Evolutionary conservation across 2,329 filamentous ascomycete genomes (phyloP).

Genomic region (Paradendryphiella salina): DNA sequence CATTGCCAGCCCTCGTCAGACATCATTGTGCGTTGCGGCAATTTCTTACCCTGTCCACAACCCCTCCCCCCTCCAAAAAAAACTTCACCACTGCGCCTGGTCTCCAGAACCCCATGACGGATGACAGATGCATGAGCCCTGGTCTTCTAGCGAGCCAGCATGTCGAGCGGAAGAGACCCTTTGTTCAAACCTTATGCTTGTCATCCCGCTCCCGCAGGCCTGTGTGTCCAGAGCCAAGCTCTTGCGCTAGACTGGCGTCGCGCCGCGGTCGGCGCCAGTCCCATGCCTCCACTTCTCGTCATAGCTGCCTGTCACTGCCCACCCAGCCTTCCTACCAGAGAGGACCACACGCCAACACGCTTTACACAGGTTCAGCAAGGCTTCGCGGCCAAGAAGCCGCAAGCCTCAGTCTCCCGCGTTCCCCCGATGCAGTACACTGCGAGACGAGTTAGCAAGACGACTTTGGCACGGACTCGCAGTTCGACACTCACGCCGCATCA

Average conservation of each 20-base stretch:
- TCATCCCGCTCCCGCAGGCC: constrained; percentile 46
- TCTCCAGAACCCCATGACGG: background rate
- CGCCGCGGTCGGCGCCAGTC: constrained; percentile 29
- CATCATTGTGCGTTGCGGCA: constrained; percentile 30
- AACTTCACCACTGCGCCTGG: constrained; percentile 1
- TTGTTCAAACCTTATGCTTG: constrained; percentile 45
- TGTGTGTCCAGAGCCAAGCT: constrained; percentile 32
- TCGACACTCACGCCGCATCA: constrained; percentile 18
- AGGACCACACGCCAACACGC: constrained; percentile 9
- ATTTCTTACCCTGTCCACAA: constrained; percentile 15
- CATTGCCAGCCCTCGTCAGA: constrained; percentile 23
- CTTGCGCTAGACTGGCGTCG: constrained; percentile 34
- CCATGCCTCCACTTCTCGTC: constrained; percentile 29
- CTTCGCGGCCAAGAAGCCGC: constrained; percentile 23
- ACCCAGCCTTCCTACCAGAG: constrained; percentile 13
- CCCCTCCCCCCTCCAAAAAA: too few relatives aligned
- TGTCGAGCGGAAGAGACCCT: constrained; percentile 32
- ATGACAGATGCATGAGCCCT: constrained; percentile 17
- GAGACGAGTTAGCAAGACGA: constrained; percentile 18
- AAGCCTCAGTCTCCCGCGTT: constrained; percentile 29
- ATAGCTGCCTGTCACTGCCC: constrained; percentile 22
- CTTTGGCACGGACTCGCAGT: constrained; percentile 24
- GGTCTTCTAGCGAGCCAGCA: constrained; percentile 25
- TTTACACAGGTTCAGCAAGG: constrained; percentile 15
- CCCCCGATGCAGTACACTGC: constrained; percentile 32